Percentiles rank a stretch among this genome's conserved stretches.
Conservation (phyloP, 176 grass and related monocot species). For the Aegilops tauschii region DNA sequence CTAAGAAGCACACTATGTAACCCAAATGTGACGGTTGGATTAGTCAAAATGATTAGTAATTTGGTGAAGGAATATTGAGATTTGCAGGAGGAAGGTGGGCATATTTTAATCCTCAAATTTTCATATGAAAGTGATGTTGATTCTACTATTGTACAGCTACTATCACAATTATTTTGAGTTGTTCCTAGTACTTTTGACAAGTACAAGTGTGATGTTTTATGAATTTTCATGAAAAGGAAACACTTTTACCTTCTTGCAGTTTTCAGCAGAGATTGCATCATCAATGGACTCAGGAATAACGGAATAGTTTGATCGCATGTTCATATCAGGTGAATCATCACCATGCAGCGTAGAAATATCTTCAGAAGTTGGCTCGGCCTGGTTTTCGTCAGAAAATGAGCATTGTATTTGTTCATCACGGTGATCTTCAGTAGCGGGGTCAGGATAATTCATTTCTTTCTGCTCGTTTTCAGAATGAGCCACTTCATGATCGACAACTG, state of each 20-base stretch:
- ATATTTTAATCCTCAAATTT: not conserved
- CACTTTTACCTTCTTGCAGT: conserved; percentile 36
- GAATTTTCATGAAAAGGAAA: not conserved
- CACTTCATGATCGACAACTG: not conserved
- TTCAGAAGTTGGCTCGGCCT: conserved; percentile 25
- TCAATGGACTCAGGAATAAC: conserved; percentile 25
- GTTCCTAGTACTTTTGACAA: not conserved
- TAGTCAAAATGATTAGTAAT: not conserved
- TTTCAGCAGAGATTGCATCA: conserved; percentile 34
- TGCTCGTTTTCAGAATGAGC: not conserved
- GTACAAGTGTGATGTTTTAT: not conserved
- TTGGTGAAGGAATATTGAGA: not conserved
- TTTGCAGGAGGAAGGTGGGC: not conserved
- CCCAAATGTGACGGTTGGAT: not conserved
- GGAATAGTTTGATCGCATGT: conserved; percentile 18
- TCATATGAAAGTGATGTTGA: not conserved
- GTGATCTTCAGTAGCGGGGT: not conserved
- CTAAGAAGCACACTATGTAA: not conserved
- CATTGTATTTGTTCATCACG: not conserved
- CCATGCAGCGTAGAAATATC: not conserved
- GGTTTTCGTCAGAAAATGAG: not conserved
- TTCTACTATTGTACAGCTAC: not conserved
- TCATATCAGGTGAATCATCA: conserved; percentile 4
- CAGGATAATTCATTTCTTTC: not conserved
- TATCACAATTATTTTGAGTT: not conserved